Base-by-base conservation (phyloP, 768 basidiomycete genomes). In the Tulasnella calospora region DNA sequence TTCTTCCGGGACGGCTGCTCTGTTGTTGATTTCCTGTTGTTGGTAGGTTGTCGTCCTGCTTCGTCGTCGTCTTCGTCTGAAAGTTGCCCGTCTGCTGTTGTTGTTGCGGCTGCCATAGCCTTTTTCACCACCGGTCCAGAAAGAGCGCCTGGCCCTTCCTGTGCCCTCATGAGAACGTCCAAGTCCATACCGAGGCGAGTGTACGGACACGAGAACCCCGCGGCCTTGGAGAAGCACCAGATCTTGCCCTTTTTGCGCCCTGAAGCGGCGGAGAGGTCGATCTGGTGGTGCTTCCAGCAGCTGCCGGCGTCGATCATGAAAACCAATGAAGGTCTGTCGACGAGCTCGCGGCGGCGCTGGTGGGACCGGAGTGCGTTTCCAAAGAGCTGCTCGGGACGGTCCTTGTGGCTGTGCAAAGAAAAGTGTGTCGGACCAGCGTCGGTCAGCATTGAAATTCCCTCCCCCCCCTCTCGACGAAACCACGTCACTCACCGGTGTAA, bases 301-400 rank as follows among this genome's bases (percentile, higher is more conserved):
- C 67, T 71, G 69, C 77, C 77, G 44, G 77, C 77, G 55, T 78
- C 77, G 44, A 78, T 78, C 77, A 78, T 78, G 77, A 78, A 78
- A 36, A 78, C 77, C 30, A 78, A 57, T 47, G 77, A 78, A 47
- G 77, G 77, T 17, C 44, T 70, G 69, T 71, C 55, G 38, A 78
- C 36, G 41, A 71, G 71, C 70, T 78, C 77, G 6, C 77, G 77
- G 46, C 77, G 77, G 36, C 77, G 77, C 69, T 78, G 77, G 47
- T 78, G 77, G 36, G 77, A 71, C 36, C 77, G 69, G 41, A 78
- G 69, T 21, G 77, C 77, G 40, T 78, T 78, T 44, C 77, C 77
- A 30, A 78, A 78, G 27, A 78, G 77, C 44, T 78, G 77, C 71
- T 78, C 77, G 35, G 77, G 77, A 72, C 77, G 77, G 33, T 78